Conservation (phyloP, 169 alveolate genomes). For the Condylostoma magnum region DNA sequence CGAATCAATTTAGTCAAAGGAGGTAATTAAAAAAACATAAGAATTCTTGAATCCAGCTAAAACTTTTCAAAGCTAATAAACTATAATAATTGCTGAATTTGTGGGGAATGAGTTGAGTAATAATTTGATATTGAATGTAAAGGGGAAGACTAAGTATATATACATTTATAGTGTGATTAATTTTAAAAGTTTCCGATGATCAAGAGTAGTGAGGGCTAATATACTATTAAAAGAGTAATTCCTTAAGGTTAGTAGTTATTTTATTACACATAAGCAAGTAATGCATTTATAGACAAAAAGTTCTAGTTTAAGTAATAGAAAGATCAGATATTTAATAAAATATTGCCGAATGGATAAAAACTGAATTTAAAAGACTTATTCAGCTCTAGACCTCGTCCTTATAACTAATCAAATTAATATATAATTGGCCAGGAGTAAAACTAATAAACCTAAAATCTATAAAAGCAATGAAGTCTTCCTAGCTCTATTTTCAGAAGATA, state of each 20-base stretch:
- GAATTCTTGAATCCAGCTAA: not conserved
- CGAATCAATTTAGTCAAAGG: not conserved
- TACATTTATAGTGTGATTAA: too few relatives aligned
- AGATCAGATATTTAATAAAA: not conserved
- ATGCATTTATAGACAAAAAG: not conserved
- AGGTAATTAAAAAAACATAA: not conserved
- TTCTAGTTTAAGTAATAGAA: not conserved
- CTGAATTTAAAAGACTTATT: not conserved
- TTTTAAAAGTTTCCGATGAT: too few relatives aligned
- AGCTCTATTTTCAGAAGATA: not conserved
- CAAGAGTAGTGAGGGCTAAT: too few relatives aligned
- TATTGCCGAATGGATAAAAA: not conserved
- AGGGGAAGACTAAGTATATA: too few relatives aligned
- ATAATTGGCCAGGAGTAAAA: not conserved
- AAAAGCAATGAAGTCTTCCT: not conserved
- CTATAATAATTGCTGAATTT: constrained; percentile 2
- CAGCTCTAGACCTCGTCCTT: not conserved
- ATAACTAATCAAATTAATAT: not conserved
- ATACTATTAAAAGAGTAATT: too few relatives aligned
- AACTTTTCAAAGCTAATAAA: not conserved
- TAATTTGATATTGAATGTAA: too few relatives aligned
- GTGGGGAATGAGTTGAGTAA: constrained; percentile 6
- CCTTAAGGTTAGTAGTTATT: too few relatives aligned
- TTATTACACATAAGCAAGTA: not conserved
- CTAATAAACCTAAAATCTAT: not conserved